These are phyloP conservation scores for Macrophomina phaseolina DNA, from an alignment of 2,329 filamentous ascomycete genomes.

Conservation along the genomic window DNA sequence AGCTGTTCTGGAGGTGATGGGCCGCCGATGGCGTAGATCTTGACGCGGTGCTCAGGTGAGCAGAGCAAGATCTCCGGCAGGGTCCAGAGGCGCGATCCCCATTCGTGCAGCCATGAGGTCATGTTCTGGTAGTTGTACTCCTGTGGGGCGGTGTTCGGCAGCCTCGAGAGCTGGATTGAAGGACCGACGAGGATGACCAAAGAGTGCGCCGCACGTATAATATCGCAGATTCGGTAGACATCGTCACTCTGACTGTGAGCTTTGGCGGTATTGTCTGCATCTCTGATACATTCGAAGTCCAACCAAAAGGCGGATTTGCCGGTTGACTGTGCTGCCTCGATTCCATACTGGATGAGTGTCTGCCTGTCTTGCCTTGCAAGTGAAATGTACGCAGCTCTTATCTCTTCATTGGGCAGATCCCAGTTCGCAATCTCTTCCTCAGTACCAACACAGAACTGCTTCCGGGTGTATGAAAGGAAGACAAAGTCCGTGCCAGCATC, in stretches of 20 bases:
- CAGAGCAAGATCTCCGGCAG: conserved; percentile 23
- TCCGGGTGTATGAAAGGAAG: conserved; percentile 23
- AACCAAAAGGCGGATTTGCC: conserved; percentile 20
- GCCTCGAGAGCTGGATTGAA: neutral
- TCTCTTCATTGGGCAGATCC: conserved; percentile 4
- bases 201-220: conserved; percentile 8
- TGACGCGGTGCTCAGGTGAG: conserved; percentile 9
- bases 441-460: conserved; percentile 20
- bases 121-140: neutral
- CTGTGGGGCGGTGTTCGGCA: neutral
- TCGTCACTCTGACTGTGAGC: neutral
- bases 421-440: neutral
- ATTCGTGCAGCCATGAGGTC: conserved; percentile 11
- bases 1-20: neutral
- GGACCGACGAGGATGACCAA: conserved; percentile 14
- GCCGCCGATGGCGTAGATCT: neutral
- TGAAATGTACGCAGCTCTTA: neutral
- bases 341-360: conserved; percentile 7
- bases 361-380: neutral
- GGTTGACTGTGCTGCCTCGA: conserved; percentile 3
- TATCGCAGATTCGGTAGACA: conserved; percentile 19
- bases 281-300: conserved; percentile 19
- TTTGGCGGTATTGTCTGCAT: neutral
- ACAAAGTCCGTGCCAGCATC: conserved; percentile 8
- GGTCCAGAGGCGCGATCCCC: conserved; percentile 12